Evolutionary conservation across 176 grass and related monocot species (phyloP).

Genomic region (Musa itinerans): DNA sequence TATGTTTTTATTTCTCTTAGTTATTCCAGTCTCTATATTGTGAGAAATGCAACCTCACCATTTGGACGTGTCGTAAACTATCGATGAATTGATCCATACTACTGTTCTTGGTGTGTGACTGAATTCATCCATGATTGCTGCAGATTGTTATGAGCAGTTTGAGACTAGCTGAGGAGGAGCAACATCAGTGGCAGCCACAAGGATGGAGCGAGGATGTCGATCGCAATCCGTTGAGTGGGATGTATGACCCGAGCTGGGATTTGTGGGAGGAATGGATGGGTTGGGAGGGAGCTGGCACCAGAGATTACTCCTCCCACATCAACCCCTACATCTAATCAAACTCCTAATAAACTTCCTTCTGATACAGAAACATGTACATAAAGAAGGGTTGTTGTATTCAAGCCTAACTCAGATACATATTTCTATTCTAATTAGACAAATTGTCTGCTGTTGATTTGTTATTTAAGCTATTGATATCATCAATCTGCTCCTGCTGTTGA

Average conservation of each 20-base stretch:
- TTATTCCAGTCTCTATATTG: too few species aligned
- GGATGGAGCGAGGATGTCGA: not conserved
- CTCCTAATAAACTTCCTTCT: not conserved
- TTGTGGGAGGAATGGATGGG: constrained; percentile 33
- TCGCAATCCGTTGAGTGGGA: constrained; percentile 3
- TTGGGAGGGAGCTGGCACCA: constrained; percentile 22
- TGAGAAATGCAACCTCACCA: too few species aligned
- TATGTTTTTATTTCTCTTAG: too few species aligned
- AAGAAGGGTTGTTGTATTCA: too few species aligned
- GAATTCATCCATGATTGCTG: not conserved
- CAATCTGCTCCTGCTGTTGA: too few species aligned
- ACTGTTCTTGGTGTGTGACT: not conserved
- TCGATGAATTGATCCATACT: not conserved
- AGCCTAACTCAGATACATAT: too few species aligned
- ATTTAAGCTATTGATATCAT: too few species aligned
- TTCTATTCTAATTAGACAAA: too few species aligned
- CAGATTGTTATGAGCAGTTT: constrained; percentile 13
- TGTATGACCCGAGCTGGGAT: constrained; percentile 19
- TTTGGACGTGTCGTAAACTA: not conserved
- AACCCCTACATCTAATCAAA: constrained; percentile 20
- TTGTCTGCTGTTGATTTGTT: too few species aligned
- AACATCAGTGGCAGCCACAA: not conserved
- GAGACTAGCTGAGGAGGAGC: constrained; percentile 17
- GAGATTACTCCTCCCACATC: constrained; percentile 25
- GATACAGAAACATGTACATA: not conserved